Base-by-base conservation (phyloP, 2,329 filamentous ascomycete species). In the Hypomyces perniciosus region DNA sequence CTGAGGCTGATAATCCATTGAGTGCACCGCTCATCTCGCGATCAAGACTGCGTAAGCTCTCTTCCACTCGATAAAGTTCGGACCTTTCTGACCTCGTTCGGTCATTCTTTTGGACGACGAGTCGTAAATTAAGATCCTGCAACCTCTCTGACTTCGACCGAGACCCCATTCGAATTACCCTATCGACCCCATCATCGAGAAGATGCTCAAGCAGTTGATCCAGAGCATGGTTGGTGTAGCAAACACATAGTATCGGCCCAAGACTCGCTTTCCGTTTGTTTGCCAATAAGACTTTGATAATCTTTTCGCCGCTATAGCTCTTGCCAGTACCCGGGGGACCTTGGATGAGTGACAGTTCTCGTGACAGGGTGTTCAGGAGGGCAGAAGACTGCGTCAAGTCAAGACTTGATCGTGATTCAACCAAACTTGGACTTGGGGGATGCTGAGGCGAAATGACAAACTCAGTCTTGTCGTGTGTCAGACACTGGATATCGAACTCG, bases 261-360 rank as follows among this genome's bases (percentile, higher is more conserved):
- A 81, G 56, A 0, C 62, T 48, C 0, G 71, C 68, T 6, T 57
- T 54, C 0, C 38, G 31, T 44, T 71, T 72, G 55, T 75, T 74
- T 9, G 61, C 60, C 3, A 85, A 59, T 5, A 85, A 60, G 0
- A 75, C 71, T 53, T 77, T 76, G 52, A 85, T 75, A n/a, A 87
- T 62, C 40, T 76, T 72, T 2, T 81, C 72, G 3, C 83, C 84
- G 0, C 77, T 72, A 55, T 77, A 86, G 4, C 73, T 78, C 60
- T 88, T 88, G 0, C 85, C 85, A 0, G 85, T 88, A 0, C 85
- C 85, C 0, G 85, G 85, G 0, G 85, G 85, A 0, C 85, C 85
- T 66, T 88, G 84, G 8, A 87, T 84, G 4, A 87, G 68, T 1
- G 80, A 76, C 7, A 86, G 63, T 33, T 73, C 72, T 1, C 74